Conservation (phyloP, 768 basidiomycete genomes). For the Leucocoprinus birnbaumii region DNA sequence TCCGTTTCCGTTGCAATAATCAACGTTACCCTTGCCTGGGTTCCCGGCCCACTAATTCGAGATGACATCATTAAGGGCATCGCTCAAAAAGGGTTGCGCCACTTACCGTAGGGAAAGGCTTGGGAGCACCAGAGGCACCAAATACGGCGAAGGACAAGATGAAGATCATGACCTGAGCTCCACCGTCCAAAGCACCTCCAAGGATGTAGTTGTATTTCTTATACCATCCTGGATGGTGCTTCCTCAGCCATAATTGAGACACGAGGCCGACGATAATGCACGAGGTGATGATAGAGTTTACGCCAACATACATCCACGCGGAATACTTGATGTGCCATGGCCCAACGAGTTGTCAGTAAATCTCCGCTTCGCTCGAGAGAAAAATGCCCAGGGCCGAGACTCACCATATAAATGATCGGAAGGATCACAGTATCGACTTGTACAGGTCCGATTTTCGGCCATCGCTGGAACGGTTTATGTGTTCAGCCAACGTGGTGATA, state of each 20-base stretch:
- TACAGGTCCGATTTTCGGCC: conserved; percentile 53
- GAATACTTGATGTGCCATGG: conserved; percentile 38
- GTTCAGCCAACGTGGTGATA: not conserved
- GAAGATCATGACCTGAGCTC: conserved; percentile 64
- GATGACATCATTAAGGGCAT: conserved; percentile 7
- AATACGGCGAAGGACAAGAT: conserved; percentile 64
- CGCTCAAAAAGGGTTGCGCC: not conserved
- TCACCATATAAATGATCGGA: conserved; percentile 55
- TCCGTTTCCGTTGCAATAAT: conserved; percentile 60
- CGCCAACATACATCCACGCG: conserved; percentile 45
- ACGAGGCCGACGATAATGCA: conserved; percentile 49
- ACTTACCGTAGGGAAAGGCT: conserved; percentile 47
- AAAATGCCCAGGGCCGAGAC: not conserved
- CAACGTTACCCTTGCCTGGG: conserved; percentile 48
- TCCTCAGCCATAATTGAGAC: conserved; percentile 60
- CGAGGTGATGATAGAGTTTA: conserved; percentile 49
- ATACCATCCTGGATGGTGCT: conserved; percentile 63
- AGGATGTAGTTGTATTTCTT: conserved; percentile 65
- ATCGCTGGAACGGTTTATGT: conserved; percentile 32
- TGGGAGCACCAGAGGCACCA: conserved; percentile 48
- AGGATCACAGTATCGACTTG: conserved; percentile 47
- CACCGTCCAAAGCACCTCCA: conserved; percentile 64
- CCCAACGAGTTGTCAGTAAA: not conserved
- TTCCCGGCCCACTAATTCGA: conserved; percentile 53
- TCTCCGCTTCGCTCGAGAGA: not conserved